These are phyloP conservation scores for Microstroma glucosiphilum DNA, from an alignment of 1,284 basidiomycete species.

Conservation along the genomic window DNA sequence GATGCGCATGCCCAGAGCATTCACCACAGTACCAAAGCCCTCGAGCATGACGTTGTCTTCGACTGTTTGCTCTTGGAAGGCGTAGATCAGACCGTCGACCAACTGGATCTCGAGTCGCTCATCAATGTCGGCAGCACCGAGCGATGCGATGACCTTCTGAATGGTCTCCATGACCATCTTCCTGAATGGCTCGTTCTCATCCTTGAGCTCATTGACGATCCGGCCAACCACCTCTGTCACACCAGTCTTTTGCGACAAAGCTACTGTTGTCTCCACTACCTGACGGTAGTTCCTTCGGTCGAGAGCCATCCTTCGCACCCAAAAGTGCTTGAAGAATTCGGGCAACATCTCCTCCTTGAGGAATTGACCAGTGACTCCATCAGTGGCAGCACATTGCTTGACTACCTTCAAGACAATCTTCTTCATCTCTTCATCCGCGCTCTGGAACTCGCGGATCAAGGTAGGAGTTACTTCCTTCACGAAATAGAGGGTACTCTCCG, in stretches of 20 bases:
- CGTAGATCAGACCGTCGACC: slow-evolving; percentile 96
- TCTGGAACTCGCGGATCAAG: slow-evolving; percentile 96
- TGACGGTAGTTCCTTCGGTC: slow-evolving; percentile 93
- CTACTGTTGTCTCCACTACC: slow-evolving; percentile 96
- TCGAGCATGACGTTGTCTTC: slow-evolving; percentile 99
- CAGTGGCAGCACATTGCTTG: slow-evolving; percentile 95
- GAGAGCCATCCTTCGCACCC: slow-evolving; percentile 89
- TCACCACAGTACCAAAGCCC: slow-evolving; percentile 93
- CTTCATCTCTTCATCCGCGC: slow-evolving; percentile 99
- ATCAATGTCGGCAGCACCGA: slow-evolving; percentile 93
- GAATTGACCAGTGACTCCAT: slow-evolving; percentile 54
- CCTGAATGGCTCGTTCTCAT: slow-evolving; percentile 75
- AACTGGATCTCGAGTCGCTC: slow-evolving; percentile 88
- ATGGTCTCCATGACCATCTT: slow-evolving; percentile 99
- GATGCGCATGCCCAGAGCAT: slow-evolving; percentile 91
- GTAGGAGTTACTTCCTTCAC: slow-evolving; percentile 50
- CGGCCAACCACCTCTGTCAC: slow-evolving; percentile 91
- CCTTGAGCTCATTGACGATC: slow-evolving; percentile 90
- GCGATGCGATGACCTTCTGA: slow-evolving; percentile 84
- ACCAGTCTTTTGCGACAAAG: slow-evolving; percentile 91
- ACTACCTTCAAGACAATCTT: slow-evolving; percentile 99
- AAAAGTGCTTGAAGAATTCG: slow-evolving; percentile 99
- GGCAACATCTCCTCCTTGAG: slow-evolving; percentile 87
- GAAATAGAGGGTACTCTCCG: slow-evolving; percentile 59
- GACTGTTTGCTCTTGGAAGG: slow-evolving; percentile 98